Evolutionary conservation across 805 yeast species (phyloP).

Genomic region (Hanseniaspora singularis): DNA sequence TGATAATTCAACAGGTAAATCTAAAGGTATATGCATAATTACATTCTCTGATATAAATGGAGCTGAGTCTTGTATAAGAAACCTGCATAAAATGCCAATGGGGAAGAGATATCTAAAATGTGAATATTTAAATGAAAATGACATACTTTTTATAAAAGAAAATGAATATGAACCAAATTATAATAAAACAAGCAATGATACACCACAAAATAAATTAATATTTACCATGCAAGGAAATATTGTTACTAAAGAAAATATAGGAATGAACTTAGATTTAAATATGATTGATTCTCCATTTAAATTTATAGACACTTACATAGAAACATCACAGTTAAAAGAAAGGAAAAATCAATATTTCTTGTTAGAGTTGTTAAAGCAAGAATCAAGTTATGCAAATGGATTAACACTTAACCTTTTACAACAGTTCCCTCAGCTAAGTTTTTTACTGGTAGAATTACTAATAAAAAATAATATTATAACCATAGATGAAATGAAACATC

Average conservation of each 20-base stretch:
- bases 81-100: slow-evolving; percentile 63
- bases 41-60: slow-evolving; percentile 75
- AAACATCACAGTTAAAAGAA: slow-evolving; percentile 9
- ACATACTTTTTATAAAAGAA: background rate
- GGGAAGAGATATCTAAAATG: slow-evolving; percentile 66
- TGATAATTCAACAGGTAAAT: slow-evolving; percentile 79
- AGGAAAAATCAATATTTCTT: slow-evolving; percentile 21
- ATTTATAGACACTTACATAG: slow-evolving; percentile 25
- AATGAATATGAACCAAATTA: slow-evolving; percentile 5
- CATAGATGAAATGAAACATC: slow-evolving; percentile 28
- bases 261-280: slow-evolving; percentile 33
- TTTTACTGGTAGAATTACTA: slow-evolving; percentile 68
- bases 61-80: slow-evolving; percentile 82
- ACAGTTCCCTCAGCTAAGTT: slow-evolving; percentile 63
- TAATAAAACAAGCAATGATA: slow-evolving; percentile 1
- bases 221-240: slow-evolving; percentile 18
- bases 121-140: slow-evolving; percentile 50
- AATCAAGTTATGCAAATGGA: slow-evolving; percentile 12
- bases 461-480: slow-evolving; percentile 30
- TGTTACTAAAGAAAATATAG: slow-evolving; percentile 22
- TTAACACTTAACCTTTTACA: slow-evolving; percentile 20
- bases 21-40: slow-evolving; percentile 82
- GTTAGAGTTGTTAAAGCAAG: slow-evolving; percentile 13
- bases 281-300: slow-evolving; percentile 32
- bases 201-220: slow-evolving; percentile 11